phyloP scores from a whole-genome alignment of 2,329 filamentous ascomycete species.

The Colletotrichum lupini region DNA sequence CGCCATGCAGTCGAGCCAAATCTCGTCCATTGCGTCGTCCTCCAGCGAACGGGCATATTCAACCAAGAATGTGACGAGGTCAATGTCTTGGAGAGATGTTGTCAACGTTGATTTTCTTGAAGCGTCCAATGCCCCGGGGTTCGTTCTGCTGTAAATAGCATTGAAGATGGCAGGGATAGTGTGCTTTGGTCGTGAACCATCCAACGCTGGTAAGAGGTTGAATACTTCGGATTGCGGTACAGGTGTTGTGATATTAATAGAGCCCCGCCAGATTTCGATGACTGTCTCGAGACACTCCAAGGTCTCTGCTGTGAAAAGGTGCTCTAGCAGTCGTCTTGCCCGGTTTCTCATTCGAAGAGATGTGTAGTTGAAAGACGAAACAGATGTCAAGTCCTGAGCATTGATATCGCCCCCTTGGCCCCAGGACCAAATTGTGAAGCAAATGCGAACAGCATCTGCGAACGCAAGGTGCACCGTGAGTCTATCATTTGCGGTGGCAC shows the following conservation, averaged over 20 bases:
- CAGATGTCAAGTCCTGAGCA: slow-evolving; percentile 73
- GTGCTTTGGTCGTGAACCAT: slow-evolving; percentile 90
- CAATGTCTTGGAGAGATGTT: slow-evolving; percentile 82
- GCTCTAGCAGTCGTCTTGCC: slow-evolving; percentile 87
- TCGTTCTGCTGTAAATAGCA: slow-evolving; percentile 93
- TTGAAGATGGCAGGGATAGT: slow-evolving; percentile 96
- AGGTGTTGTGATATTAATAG: slow-evolving; percentile 55
- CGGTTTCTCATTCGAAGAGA: slow-evolving; percentile 92
- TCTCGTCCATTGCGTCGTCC: slow-evolving; percentile 97
- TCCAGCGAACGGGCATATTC: slow-evolving; percentile 91
- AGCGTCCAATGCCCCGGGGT: slow-evolving; percentile 81
- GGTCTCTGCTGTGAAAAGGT: slow-evolving; percentile 91
- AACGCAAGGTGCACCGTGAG: slow-evolving; percentile 96
- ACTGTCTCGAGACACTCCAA: slow-evolving; percentile 94
- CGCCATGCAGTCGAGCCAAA: slow-evolving; percentile 93
- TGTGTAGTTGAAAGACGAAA: slow-evolving; percentile 89
- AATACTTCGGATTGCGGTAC: slow-evolving; percentile 75
- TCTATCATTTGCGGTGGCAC: slow-evolving; percentile 89
- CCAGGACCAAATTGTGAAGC: slow-evolving; percentile 97
- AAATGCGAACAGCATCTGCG: slow-evolving; percentile 92
- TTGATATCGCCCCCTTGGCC: slow-evolving; percentile 71
- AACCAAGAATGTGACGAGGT: slow-evolving; percentile 88
- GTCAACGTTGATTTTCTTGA: slow-evolving; percentile 89
- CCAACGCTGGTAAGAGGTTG: slow-evolving; percentile 88
- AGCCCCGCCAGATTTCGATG: slow-evolving; percentile 82